phyloP scores from a whole-genome alignment of 2,329 filamentous ascomycete species.

The Escovopsis sp. region DNA sequence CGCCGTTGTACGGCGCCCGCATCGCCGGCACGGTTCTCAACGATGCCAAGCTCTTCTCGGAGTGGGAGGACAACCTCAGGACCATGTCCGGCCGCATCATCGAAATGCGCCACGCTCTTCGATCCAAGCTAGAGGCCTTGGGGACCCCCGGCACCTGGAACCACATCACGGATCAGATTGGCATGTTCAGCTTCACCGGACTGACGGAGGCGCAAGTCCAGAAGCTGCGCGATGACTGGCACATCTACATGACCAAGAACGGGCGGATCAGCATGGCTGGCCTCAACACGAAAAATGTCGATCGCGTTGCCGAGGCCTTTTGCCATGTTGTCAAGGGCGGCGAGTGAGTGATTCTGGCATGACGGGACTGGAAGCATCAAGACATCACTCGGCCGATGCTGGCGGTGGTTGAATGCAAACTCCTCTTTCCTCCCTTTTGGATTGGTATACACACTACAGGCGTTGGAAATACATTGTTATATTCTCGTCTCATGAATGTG shows the following conservation, averaged over 20 bases:
- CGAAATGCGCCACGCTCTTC: slow-evolving; percentile 69
- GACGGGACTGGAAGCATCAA: slow-evolving; percentile 14
- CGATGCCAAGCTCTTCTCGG: slow-evolving; percentile 61
- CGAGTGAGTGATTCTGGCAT: slow-evolving; percentile 11
- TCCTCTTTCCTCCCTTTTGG: too few species aligned
- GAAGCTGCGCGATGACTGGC: slow-evolving; percentile 52
- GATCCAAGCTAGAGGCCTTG: slow-evolving; percentile 67
- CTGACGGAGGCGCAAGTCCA: slow-evolving; percentile 59
- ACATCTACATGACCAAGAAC: slow-evolving; percentile 94
- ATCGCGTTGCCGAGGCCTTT: slow-evolving; percentile 83
- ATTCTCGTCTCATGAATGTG: too few species aligned
- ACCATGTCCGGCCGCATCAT: slow-evolving; percentile 96
- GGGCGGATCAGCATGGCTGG: slow-evolving; percentile 97
- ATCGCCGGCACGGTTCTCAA: slow-evolving; percentile 79
- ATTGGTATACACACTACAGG: neutral
- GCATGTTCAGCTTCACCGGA: slow-evolving; percentile 96
- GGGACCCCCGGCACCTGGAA: slow-evolving; percentile 86
- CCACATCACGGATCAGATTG: slow-evolving; percentile 96
- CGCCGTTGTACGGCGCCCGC: slow-evolving; percentile 82
- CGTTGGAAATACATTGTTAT: too few species aligned
- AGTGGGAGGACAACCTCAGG: slow-evolving; percentile 85
- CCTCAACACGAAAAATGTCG: slow-evolving; percentile 81
- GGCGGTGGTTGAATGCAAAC: too few species aligned
- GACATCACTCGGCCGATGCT: too few species aligned
- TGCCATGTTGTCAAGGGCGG: slow-evolving; percentile 55